Evolutionary conservation across 371 early-diverging fungal genomes (phyloP), one percentile per base, ranked within the genome.

Genomic region (Conidiobolus incongruus): DNA sequence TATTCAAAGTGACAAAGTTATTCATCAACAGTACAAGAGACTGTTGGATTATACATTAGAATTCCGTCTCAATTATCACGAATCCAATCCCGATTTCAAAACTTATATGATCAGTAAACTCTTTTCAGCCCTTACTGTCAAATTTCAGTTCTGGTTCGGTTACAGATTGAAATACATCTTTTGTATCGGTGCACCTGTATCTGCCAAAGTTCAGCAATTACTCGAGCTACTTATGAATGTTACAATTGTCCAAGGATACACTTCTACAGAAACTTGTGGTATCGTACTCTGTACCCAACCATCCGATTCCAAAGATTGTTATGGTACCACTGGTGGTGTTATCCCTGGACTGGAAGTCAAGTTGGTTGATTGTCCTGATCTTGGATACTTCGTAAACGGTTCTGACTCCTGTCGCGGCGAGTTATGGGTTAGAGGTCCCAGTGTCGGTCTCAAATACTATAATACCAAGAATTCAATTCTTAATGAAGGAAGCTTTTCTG

Each of bases 331-430:
- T 12, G 93, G 93, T n/a, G 29, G 41, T 28, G 31, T 41, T 2
- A 23, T 32, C 21, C 33, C 37, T 22, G 52, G 57, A 35, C 50
- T 47, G 31, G 77, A 81, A 56, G 48, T 87, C 46, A 97, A 92
- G 61, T 72, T 99, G 13, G 76, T 80, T 1, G 81, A 84, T 47
- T 76, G 89, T 0, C 86, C 91, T 2, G 93, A 93, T 20, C 75
- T 90, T 77, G 60, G 68, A 46, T 91, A 95, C 60, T 60, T 63
- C 4, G 61, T 76, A 1, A 70, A 67, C 6, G 85, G 85, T 54
- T 61, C 68, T 50, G 78, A 77, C 2, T 55, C 47, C 32, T 85
- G 84, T n/a, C 72, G 81, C 42, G 95, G 95, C 23, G 97, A 99
- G 60, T 59, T 99, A 17, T 79, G 83, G 48, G 45, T 82, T 37